These are phyloP conservation scores for Eurotiales sp. DNA, from an alignment of 2,329 filamentous ascomycete species.

Conservation along the genomic window DNA sequence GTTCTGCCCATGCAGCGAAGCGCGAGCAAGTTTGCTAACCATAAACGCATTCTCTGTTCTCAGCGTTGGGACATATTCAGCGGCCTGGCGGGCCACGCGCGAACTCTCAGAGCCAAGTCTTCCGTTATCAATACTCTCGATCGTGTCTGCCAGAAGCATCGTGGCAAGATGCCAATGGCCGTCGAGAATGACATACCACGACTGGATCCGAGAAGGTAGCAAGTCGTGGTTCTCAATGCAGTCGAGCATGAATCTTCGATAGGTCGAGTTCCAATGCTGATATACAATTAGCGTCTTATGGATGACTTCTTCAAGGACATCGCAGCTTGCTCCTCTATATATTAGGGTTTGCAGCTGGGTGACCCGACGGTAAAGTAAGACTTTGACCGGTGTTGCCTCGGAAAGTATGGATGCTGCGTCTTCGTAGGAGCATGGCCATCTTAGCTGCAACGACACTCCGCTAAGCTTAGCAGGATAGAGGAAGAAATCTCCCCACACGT, in stretches of 20 bases:
- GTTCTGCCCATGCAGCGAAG: constrained; percentile 41
- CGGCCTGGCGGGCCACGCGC: constrained; percentile 23
- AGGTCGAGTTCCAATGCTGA: constrained; percentile 53
- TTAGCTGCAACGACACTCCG: constrained; percentile 24
- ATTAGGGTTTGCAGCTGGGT: constrained; percentile 54
- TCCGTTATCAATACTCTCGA: constrained; percentile 49
- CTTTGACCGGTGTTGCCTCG: constrained; percentile 56
- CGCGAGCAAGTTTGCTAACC: constrained; percentile 47
- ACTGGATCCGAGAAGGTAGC: constrained; percentile 53
- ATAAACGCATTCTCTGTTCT: constrained; percentile 44
- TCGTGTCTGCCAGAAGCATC: constrained; percentile 53
- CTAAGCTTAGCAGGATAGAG: constrained; percentile 18
- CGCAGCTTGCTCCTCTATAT: constrained; percentile 34
- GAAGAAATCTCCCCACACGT: constrained; percentile 41
- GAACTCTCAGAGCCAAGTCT: constrained; percentile 20
- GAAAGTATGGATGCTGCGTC: constrained; percentile 49
- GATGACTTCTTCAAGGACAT: constrained; percentile 49
- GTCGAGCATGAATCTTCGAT: constrained; percentile 52
- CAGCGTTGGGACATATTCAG: constrained; percentile 38
- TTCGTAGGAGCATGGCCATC: constrained; percentile 56
- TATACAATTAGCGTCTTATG: constrained; percentile 49
- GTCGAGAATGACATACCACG: constrained; percentile 57
- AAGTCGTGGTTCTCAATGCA: constrained; percentile 48
- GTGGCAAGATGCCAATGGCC: constrained; percentile 58
- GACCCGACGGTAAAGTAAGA: constrained; percentile 56